These are phyloP conservation scores for Asterochloris erici DNA, from an alignment of 139 green algal species.

Conservation along the genomic window DNA sequence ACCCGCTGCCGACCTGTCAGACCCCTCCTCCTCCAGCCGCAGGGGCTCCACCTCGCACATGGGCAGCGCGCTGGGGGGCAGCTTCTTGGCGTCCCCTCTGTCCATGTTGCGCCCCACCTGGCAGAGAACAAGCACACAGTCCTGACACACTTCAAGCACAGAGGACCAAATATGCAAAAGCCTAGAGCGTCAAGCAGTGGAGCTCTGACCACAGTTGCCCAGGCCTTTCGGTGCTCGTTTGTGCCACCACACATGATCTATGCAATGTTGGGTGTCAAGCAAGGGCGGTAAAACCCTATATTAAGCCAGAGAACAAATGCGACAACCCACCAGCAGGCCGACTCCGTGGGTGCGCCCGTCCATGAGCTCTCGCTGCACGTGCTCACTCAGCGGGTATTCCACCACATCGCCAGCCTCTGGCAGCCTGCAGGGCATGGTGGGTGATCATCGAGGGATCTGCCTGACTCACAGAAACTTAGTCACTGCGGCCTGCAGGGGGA, in stretches of 20 bases:
- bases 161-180: not conserved
- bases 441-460: no score
- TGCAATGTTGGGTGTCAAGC: no score
- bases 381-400: slow-evolving; percentile 49
- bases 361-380: slow-evolving; percentile 32
- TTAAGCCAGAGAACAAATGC: not conserved
- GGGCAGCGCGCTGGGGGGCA: slow-evolving; percentile 39
- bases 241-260: not conserved
- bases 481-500: not conserved
- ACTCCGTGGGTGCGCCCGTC: slow-evolving; percentile 45
- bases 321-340: slow-evolving; percentile 39
- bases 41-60: slow-evolving; percentile 60
- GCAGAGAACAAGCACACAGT: not conserved
- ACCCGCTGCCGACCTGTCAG: slow-evolving; percentile 18
- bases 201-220: not conserved
- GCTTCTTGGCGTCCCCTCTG: slow-evolving; percentile 24
- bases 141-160: not conserved
- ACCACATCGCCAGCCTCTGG: slow-evolving; percentile 35
- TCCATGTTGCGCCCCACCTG: slow-evolving; percentile 43
- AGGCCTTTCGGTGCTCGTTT: not conserved
- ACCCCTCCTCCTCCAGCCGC: slow-evolving; percentile 37
- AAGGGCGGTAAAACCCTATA: not conserved
- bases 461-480: not conserved
- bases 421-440: slow-evolving; percentile 4
- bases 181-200: not conserved